Evolutionary conservation across 768 basidiomycete genomes (phyloP).

Genomic region (Boletellus sp.): DNA sequence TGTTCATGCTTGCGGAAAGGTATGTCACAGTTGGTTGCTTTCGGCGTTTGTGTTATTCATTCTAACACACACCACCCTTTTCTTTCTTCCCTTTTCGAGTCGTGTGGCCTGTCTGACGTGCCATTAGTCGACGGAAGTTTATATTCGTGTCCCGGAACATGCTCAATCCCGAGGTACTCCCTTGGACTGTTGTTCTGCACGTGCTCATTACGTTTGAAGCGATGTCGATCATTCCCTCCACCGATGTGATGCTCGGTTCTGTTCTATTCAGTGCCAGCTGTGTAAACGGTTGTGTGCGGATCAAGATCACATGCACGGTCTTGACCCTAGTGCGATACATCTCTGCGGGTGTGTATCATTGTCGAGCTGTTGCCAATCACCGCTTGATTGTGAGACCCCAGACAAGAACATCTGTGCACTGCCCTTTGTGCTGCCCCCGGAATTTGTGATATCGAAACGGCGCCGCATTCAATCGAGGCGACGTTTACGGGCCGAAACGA

Average conservation of each 20-base stretch:
- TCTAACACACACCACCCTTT: neutral
- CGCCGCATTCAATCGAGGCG: constrained; percentile 57
- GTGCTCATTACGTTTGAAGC: constrained; percentile 28
- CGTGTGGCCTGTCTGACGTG: constrained; percentile 38
- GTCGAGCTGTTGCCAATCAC: neutral
- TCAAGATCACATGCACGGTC: constrained; percentile 50
- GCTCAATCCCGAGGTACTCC: constrained; percentile 42
- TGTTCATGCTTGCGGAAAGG: constrained; percentile 55
- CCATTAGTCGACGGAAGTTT: constrained; percentile 25
- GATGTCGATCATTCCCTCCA: constrained; percentile 44
- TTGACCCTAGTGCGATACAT: constrained; percentile 39
- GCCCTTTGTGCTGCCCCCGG: constrained; percentile 43
- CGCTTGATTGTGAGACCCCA: constrained; percentile 17
- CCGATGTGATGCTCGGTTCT: constrained; percentile 48
- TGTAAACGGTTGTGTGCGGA: constrained; percentile 52
- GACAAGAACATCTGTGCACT: constrained; percentile 50
- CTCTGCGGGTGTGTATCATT: constrained; percentile 49
- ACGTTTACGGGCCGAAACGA: constrained; percentile 59
- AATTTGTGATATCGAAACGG: constrained; percentile 56
- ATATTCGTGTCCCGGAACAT: constrained; percentile 42
- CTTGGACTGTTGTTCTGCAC: neutral
- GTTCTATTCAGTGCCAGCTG: constrained; percentile 51
- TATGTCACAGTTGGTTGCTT: constrained; percentile 8
- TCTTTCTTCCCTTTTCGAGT: constrained; percentile 25
- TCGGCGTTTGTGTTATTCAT: neutral